Evolutionary conservation across 2,329 filamentous ascomycete species (phyloP).

Genomic region (Scedosporium boydii): DNA sequence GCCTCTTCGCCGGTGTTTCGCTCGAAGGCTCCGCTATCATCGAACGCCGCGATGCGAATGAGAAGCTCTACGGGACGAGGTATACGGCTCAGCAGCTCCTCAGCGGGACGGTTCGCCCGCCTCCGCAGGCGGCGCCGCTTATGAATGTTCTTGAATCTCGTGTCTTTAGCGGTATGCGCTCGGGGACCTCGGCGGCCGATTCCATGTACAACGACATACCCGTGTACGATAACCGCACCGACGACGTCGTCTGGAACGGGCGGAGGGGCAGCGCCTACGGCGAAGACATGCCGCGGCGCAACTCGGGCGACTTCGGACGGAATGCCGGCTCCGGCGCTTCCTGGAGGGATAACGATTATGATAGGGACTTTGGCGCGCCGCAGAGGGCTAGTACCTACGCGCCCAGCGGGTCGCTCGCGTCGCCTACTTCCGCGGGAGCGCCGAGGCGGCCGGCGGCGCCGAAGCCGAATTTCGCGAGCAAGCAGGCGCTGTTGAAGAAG

Average conservation of each 20-base stretch:
- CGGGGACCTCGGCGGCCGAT: slow-evolving; percentile 35
- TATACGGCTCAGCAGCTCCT: slow-evolving; percentile 77
- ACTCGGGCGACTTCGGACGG: slow-evolving; percentile 11
- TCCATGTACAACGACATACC: slow-evolving; percentile 90
- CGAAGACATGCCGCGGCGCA: slow-evolving; percentile 35
- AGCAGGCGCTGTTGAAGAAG: slow-evolving; percentile 45
- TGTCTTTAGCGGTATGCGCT: slow-evolving; percentile 62
- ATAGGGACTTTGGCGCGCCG: slow-evolving; percentile 21
- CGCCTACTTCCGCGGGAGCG: slow-evolving; percentile 26
- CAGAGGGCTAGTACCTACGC: slow-evolving; percentile 43
- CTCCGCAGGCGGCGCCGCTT: slow-evolving; percentile 73
- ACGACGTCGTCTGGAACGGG: slow-evolving; percentile 78
- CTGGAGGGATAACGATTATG: slow-evolving; percentile 1
- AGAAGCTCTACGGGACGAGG: slow-evolving; percentile 83
- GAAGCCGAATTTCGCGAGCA: slow-evolving; percentile 70
- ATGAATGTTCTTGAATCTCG: slow-evolving; percentile 79
- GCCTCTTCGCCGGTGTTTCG: slow-evolving; percentile 89
- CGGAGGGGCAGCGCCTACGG: slow-evolving; percentile 35
- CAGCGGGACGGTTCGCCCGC: slow-evolving; percentile 65
- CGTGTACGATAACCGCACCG: slow-evolving; percentile 74
- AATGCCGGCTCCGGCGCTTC: slow-evolving; percentile 1
- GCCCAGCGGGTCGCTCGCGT: not conserved
- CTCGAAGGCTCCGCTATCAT: slow-evolving; percentile 89
- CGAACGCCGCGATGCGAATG: slow-evolving; percentile 91
- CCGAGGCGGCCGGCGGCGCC: slow-evolving; percentile 77